A percentile compares a stretch with the other conserved stretches of the same genome.
Evolutionary conservation across 2,329 filamentous ascomycete genomes (phyloP).

Genomic region (Parafenestella ontariensis): DNA sequence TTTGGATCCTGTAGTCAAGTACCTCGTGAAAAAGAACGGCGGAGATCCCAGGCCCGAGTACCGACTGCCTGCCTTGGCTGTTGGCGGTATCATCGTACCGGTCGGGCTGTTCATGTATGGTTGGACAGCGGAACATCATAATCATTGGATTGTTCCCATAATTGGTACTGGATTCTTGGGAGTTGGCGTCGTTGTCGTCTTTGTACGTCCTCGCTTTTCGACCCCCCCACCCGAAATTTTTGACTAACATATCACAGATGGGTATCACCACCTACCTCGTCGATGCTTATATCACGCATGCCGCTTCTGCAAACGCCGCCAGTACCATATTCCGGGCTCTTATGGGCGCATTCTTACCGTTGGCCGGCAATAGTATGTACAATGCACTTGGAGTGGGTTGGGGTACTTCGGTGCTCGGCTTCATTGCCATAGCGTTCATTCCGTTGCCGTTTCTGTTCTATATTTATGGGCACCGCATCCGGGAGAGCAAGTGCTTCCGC

Average conservation of each 20-base stretch:
- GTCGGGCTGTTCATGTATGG: conserved; percentile 56
- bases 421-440: conserved; percentile 70
- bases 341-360: conserved; percentile 25
- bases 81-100: conserved; percentile 20
- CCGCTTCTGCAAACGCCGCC: conserved; percentile 42
- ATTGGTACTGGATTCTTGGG: conserved; percentile 22
- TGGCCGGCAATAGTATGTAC: conserved; percentile 29
- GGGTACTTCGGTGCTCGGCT: conserved; percentile 64
- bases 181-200: conserved; percentile 16
- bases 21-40: conserved; percentile 5
- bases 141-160: conserved; percentile 61
- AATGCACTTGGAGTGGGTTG: conserved; percentile 34
- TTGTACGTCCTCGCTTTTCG: conserved; percentile 19
- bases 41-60: conserved; percentile 26
- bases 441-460: conserved; percentile 76
- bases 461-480: conserved; percentile 62
- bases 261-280: conserved; percentile 34
- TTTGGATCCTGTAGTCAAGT: background rate
- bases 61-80: conserved; percentile 14
- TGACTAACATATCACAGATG: background rate
- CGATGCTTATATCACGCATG: conserved; percentile 41
- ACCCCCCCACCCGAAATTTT: conserved; percentile 9
- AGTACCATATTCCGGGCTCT: conserved; percentile 27
- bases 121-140: conserved; percentile 59
- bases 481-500: background rate